Conservation (phyloP, 1,139 yeast species). For the Nakaseomyces sp. region DNA sequence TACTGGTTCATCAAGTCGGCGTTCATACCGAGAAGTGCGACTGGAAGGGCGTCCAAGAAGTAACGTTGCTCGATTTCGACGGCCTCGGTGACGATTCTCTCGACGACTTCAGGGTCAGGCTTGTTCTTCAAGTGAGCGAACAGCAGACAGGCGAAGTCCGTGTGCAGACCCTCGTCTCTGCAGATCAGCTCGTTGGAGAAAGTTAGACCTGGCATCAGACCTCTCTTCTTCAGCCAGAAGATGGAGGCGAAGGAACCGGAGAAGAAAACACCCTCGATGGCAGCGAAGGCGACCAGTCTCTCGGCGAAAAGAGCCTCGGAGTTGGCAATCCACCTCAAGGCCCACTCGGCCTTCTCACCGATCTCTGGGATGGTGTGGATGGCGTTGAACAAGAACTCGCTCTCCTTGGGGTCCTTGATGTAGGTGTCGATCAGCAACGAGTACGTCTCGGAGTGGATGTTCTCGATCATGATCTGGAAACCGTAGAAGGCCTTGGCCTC, state of each 20-base stretch:
- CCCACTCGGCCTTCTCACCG: constrained; percentile 98
- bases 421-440: constrained; percentile 92
- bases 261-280: constrained; percentile 98
- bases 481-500: constrained; percentile 99
- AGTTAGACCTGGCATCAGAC: constrained; percentile 97
- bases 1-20: constrained; percentile 90
- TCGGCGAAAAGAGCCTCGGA: constrained; percentile 84
- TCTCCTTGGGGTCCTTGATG: constrained; percentile 91
- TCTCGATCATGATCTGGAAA: constrained; percentile 99
- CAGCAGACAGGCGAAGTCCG: constrained; percentile 94
- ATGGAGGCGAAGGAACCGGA: constrained; percentile 97
- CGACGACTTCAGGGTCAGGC: constrained; percentile 71
- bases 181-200: constrained; percentile 95
- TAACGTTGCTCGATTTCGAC: constrained; percentile 90
- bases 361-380: constrained; percentile 94
- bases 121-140: constrained; percentile 88
- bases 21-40: constrained; percentile 90
- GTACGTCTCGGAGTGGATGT: constrained; percentile 95
- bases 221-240: constrained; percentile 98
- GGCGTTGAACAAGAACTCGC: constrained; percentile 72
- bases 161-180: constrained; percentile 98
- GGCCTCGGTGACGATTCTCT: constrained; percentile 86
- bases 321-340: constrained; percentile 90
- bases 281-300: constrained; percentile 96
- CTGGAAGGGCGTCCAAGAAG: constrained; percentile 92